Evolutionary conservation across 1,139 yeast species (phyloP).

Genomic region (Petasospora rhodanensis): DNA sequence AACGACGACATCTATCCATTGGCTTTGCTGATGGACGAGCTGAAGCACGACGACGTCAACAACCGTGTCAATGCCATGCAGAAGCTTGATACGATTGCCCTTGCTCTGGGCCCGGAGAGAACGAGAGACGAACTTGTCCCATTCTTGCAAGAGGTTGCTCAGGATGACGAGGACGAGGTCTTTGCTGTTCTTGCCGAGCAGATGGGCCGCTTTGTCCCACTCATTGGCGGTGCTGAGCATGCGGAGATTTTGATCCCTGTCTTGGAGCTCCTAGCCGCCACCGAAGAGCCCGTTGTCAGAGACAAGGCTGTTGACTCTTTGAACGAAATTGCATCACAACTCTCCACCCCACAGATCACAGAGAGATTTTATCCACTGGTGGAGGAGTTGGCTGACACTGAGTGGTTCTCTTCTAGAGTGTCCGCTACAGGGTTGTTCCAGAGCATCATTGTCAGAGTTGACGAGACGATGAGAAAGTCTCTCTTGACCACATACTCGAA

Average conservation of each 20-base stretch:
- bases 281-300: constrained; percentile 97
- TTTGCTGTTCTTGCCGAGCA: constrained; percentile 91
- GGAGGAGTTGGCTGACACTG: constrained; percentile 74
- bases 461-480: constrained; percentile 47
- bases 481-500: constrained; percentile 65
- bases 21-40: constrained; percentile 94
- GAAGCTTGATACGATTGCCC: constrained; percentile 87
- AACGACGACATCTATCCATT: constrained; percentile 76
- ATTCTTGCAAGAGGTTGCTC: constrained; percentile 85
- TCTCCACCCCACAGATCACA: constrained; percentile 64
- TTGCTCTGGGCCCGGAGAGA: constrained; percentile 93
- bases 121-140: constrained; percentile 88
- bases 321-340: constrained; percentile 60
- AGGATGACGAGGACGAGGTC: constrained; percentile 98
- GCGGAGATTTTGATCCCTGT: constrained; percentile 78
- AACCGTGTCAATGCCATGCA: constrained; percentile 94
- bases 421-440: constrained; percentile 89
- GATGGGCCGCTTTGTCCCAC: constrained; percentile 81
- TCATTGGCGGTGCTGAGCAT: constrained; percentile 79
- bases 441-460: constrained; percentile 60
- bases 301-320: constrained; percentile 91
- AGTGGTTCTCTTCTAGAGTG: constrained; percentile 93
- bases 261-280: constrained; percentile 82
- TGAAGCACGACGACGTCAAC: constrained; percentile 91
- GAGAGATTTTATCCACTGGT: constrained; percentile 71